phyloP scores from a whole-genome alignment of 371 early-diverging fungal species.

The Zychaea mexicana region DNA sequence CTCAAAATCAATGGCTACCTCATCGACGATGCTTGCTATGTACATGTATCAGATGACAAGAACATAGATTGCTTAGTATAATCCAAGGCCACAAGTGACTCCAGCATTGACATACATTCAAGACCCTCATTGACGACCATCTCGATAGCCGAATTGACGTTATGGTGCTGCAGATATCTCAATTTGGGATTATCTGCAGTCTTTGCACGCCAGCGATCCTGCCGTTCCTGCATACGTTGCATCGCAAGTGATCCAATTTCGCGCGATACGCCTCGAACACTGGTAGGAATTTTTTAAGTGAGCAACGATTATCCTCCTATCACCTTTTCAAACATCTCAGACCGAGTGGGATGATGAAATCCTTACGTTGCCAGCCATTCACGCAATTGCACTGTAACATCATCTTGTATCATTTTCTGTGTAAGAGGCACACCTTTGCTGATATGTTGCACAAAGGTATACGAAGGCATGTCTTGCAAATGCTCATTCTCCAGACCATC shows the following conservation, averaged over 20 bases:
- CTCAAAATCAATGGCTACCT: slow-evolving; percentile 85
- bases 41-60: too few relatives aligned
- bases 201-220: slow-evolving; percentile 61
- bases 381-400: slow-evolving; percentile 84
- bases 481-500: slow-evolving; percentile 77
- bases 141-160: slow-evolving; percentile 85
- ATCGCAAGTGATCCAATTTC: slow-evolving; percentile 87
- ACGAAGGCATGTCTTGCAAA: slow-evolving; percentile 69
- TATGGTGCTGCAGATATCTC: slow-evolving; percentile 59
- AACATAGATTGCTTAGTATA: neutral
- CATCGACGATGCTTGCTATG: slow-evolving; percentile 68
- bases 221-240: slow-evolving; percentile 73
- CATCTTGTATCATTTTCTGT: slow-evolving; percentile 81
- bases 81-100: neutral
- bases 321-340: neutral
- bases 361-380: slow-evolving; percentile 88
- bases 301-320: neutral
- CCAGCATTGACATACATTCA: slow-evolving; percentile 74
- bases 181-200: slow-evolving; percentile 58
- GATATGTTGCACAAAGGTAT: slow-evolving; percentile 79
- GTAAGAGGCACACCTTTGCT: slow-evolving; percentile 84
- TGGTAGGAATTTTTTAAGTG: slow-evolving; percentile 23
- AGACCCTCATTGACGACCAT: slow-evolving; percentile 86
- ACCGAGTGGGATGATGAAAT: neutral
- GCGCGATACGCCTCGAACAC: slow-evolving; percentile 82